Evolutionary conservation across 345 rosid species (phyloP), one percentile per base, ranked within the genome.

Genomic region (Combretum micranthum): DNA sequence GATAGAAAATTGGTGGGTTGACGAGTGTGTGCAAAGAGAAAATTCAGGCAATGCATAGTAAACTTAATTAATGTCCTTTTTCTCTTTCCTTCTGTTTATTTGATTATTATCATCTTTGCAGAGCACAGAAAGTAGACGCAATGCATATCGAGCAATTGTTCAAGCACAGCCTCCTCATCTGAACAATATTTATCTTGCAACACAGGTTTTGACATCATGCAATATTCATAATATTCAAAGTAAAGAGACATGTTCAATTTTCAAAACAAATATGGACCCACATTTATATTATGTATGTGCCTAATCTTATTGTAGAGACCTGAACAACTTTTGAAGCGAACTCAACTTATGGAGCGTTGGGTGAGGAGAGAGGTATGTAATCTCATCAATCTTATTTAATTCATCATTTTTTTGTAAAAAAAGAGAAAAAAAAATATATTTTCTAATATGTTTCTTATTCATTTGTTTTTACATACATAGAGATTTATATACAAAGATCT

Each of bases 271-370:
- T 54, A 13, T 54, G 57, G 16, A 20, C 4, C 23, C 15, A 15
- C 26, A 19, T 50, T 15, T 50, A 50, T 18, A 4, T 8, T 20
- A 20, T 23, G 20, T 13, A 26, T 37, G 9, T 55, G 44, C 44
- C 15, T n/a, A 51, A 44, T 20, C 52, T 51, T 64, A n/a, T 56
- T 75, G 56, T 65, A 93, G 99, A 87, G 97, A 71, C 97, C 97
- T 59, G 96, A 93, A 49, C 97, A 89, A 76, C 96, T 93, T 74
- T 64, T 93, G 66, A 85, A 81, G 73, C 85, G 99, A 73, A 87
- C 96, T 63, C 95, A 85, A 61, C 80, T 93, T 52, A 93, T 80
- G 97, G 99, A 93, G 75, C 90, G 90, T 53, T 93, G 99, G 99
- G 96, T 96, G 64, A 87, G 97, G 72, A 84, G 95, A 89, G 99